Conservation (phyloP, 805 yeast species). For the Kazachstania viticola region DNA sequence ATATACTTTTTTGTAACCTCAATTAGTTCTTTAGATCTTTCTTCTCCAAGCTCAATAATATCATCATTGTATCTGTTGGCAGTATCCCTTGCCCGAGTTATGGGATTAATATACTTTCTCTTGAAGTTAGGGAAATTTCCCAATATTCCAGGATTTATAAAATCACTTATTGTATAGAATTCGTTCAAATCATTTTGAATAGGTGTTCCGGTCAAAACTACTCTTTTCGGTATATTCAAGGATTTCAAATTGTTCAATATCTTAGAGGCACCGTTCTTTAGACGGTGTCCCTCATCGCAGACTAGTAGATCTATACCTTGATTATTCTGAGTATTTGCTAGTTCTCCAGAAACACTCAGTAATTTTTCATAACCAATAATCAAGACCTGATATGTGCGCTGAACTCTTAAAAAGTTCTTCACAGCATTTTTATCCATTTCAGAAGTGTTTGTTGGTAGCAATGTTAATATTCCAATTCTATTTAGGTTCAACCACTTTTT, state of each 20-base stretch:
- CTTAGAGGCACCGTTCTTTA: constrained; percentile 67
- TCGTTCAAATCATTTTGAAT: constrained; percentile 86
- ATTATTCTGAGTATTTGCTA: constrained; percentile 29
- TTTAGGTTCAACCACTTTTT: constrained; percentile 72
- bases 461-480: constrained; percentile 53
- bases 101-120: constrained; percentile 56
- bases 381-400: constrained; percentile 65
- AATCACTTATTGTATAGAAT: constrained; percentile 69
- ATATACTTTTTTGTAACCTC: constrained; percentile 53
- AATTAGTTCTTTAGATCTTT: constrained; percentile 51
- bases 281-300: constrained; percentile 93
- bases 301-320: constrained; percentile 52
- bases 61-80: constrained; percentile 41
- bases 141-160: constrained; percentile 72
- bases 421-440: constrained; percentile 46
- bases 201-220: constrained; percentile 80
- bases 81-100: constrained; percentile 55
- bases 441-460: constrained; percentile 38
- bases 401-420: constrained; percentile 48
- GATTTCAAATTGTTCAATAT: constrained; percentile 50
- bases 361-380: constrained; percentile 84
- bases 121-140: constrained; percentile 54
- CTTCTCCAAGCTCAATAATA: constrained; percentile 45
- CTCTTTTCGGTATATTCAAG: constrained; percentile 42
- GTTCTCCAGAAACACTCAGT: constrained; percentile 39